Base-by-base conservation (phyloP, 768 basidiomycete species). In the Leccinum sublutescens region DNA sequence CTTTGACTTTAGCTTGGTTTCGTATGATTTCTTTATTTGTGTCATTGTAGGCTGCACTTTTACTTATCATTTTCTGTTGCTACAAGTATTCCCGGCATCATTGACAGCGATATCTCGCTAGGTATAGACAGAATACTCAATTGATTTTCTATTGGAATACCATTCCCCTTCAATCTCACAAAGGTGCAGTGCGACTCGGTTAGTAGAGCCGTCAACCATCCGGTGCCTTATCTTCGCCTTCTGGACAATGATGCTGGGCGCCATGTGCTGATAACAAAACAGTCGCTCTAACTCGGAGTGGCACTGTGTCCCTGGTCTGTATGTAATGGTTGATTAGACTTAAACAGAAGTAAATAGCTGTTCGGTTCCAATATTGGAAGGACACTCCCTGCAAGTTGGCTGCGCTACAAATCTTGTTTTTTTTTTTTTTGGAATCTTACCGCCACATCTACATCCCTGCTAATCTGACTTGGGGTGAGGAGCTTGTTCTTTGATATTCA, bases 31-130 rank as follows among this genome's bases (percentile, higher is more conserved):
- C 68, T 67, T 64, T 69, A 65, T 66, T 62, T 54, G 61, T 52
- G 68, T 72, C 62, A 52, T 55, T 62, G 66, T 70, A 66, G 57
- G 62, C 47, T 61, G 54, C 66, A 57, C 60, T 55, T 57, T 60
- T 65, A 72, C 71, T 71, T 71, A 71, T 66, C 66, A 47, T 40
- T 59, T 62, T 45, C 60, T 72, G 64, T 68, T 71, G 70, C 62
- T 66, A 71, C 68, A 64, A 62, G 60, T 72, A 72, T 71, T 65
- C 68, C 69, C 66, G 14, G 17, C 63, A 66, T 60, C 33, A 12
- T 34, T 34, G 62, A 55, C 68, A 64, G 55, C 61, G 61, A 71
- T 71, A 70, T 71, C 69, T 72, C 64, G 45, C 57, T 61, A 64
- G 57, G 62, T 59, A 57, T 70, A 70, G 64, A 71, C 63, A 67